Base-by-base conservation (phyloP, 371 early-diverging fungal genomes). In the Mucor racemosus region DNA sequence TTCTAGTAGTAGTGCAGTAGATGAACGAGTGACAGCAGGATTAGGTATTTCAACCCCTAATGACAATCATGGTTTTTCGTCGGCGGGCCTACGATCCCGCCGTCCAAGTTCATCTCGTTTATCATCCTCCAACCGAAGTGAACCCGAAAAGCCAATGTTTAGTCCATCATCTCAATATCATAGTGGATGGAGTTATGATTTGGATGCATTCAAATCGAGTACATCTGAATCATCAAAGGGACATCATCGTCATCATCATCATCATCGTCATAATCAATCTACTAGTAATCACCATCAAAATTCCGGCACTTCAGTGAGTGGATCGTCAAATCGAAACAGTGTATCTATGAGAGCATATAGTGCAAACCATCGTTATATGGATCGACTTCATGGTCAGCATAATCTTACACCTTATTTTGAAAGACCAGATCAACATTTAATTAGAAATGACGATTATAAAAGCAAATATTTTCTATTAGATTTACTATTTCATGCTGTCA, bases 1-100 rank as follows among this genome's bases (percentile, higher is more conserved):
- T 57, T 53, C 60, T 33, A 50, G 33, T n/a, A 58, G 34, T 19
- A 34, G 58, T 36, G 57, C 61, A 19, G 65, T 78, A 15, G 79
- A 77, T 59, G 77, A 76, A 44, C 58, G 77, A 54, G 70, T 81
- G 15, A 78, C 79, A 35, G 76, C 75, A 31, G 79, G 81, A 5
- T 62, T 81, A 31, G 78, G 79, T 6, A 76, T 76, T 13, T 65
- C 68, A 0, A 59, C 69, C 2, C 63, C 65, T 6, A 59, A 61
- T 4, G 53, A 63, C 26, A 60, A 60, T 34, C 36, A 35, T 36
- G 35, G 36, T 19, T 21, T n/a, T 35, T 53, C 53, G 1, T 21
- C 41, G 2, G 33, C 26, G 8, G 26, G 71, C n/a, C 42, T 71
- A 19, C 42, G 67, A 34, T 57, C 60, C 35, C 61, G 71, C 7